Percentiles rank a stretch among this genome's conserved stretches.
Conservation (phyloP, 1,284 basidiomycete genomes). For the Cystobasidium slooffiae region DNA sequence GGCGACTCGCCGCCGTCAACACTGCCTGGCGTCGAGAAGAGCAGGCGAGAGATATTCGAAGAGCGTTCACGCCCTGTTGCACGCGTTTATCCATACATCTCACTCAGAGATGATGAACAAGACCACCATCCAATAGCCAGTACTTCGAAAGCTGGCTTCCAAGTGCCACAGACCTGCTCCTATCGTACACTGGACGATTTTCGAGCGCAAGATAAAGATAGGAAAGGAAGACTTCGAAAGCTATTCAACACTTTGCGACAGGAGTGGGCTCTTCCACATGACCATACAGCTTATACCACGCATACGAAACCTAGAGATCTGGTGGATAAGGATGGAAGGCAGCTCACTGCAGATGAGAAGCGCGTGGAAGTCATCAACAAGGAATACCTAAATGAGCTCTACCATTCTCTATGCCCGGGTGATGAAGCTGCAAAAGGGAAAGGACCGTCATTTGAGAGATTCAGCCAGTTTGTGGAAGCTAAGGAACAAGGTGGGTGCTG, state of each 20-base stretch:
- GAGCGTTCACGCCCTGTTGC: background rate
- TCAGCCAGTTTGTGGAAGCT: conserved; percentile 21
- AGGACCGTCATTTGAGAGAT: conserved; percentile 37
- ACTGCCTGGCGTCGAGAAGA: conserved; percentile 13
- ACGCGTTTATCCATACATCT: conserved; percentile 14
- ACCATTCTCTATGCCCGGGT: conserved; percentile 29
- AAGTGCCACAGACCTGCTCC: background rate
- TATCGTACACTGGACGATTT: conserved; percentile 31
- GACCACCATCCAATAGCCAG: conserved; percentile 15
- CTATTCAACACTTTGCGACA: conserved; percentile 33
- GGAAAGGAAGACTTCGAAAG: conserved; percentile 24
- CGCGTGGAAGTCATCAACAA: conserved; percentile 39
- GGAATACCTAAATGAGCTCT: conserved; percentile 48
- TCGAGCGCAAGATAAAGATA: conserved; percentile 27
- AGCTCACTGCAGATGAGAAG: conserved; percentile 37
- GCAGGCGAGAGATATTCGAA: conserved; percentile 24
- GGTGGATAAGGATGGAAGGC: background rate
- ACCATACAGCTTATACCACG: conserved; percentile 18
- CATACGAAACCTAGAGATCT: background rate
- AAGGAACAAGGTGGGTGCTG: conserved; percentile 19
- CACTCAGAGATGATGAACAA: conserved; percentile 8
- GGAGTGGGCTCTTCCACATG: conserved; percentile 31
- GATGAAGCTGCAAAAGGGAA: conserved; percentile 44
- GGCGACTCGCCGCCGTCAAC: background rate
- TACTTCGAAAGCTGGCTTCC: conserved; percentile 8